phyloP scores from a whole-genome alignment of 108 stramenopile species.

The Stephanodiscus triporus region DNA sequence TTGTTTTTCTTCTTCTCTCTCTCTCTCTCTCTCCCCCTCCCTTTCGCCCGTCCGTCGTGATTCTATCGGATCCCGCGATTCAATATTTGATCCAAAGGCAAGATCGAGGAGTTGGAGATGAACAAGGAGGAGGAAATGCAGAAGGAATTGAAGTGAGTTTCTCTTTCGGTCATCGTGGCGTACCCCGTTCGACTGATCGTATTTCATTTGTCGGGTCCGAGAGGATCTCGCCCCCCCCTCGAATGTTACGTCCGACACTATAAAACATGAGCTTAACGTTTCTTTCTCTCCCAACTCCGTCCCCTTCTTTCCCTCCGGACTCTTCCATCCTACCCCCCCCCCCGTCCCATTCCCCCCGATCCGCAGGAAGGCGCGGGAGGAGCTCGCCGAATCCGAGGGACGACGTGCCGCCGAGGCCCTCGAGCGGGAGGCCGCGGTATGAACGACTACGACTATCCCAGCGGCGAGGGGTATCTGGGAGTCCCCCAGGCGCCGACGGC shows the following conservation, averaged over 20 bases:
- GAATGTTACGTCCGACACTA: neutral
- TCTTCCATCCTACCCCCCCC: neutral
- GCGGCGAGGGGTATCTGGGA: slow-evolving; percentile 23
- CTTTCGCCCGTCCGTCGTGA: neutral
- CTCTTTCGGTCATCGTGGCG: neutral
- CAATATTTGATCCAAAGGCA: slow-evolving; percentile 3
- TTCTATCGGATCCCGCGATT: neutral
- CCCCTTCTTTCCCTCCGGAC: neutral
- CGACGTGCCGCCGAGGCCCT: slow-evolving; percentile 83
- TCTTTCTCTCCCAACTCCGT: too few relatives aligned
- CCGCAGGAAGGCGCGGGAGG: slow-evolving; percentile 67
- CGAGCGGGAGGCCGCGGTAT: slow-evolving; percentile 90
- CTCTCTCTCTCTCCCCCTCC: too few relatives aligned
- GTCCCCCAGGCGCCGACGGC: slow-evolving; percentile 26
- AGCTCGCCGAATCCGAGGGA: slow-evolving; percentile 83
- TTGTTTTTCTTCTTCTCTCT: too few relatives aligned
- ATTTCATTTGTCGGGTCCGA: too few relatives aligned
- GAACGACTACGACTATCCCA: too few relatives aligned
- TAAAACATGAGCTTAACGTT: neutral
- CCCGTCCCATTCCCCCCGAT: neutral
- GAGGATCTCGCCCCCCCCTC: neutral
- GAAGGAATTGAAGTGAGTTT: slow-evolving; percentile 62
- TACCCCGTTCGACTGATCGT: too few relatives aligned
- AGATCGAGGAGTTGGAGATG: slow-evolving; percentile 73
- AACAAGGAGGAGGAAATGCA: slow-evolving; percentile 71